Evolutionary conservation across 176 grass and related monocot genomes (phyloP), one percentile per base, ranked within the genome.

Genomic region (Eleusine coracana): DNA sequence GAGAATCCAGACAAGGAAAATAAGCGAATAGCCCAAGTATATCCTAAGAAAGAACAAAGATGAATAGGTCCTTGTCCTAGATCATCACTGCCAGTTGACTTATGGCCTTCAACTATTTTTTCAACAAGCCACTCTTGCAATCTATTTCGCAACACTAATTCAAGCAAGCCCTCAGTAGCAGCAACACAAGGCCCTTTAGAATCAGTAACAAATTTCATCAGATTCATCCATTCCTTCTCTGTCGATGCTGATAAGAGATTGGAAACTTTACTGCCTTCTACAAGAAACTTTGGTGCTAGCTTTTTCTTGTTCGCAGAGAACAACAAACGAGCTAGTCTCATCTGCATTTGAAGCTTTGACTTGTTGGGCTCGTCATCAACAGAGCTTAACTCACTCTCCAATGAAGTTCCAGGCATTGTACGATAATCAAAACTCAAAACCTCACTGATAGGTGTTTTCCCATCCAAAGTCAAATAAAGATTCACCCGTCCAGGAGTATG

Each of bases 81-180:
- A 83, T 85, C 76, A 71, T 99, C 96, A 74, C 55, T 73, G 38
- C 77, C 85, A 31, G 93, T 93, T 78, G 89, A 79, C 82, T 86
- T 93, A 61, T 88, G 80, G 59, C 96, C 96, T 91, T 93, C 90
- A 73, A 80, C 75, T 71, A 96, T 23, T 60, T 90, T 99, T 88
- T 92, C 89, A 71, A 94, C 45, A 94, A 99, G 90, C 96, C 96
- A 99, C 49, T 99, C 96, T 87, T 96, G 93, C 34, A 99, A 89
- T 54, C 85, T 99, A 89, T 88, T 96, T 73, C 79, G 92, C 78
- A 99, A 71, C 27, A 96, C 23, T 79, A 99, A 79, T 77, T 99
- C 90, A 90, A 99, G 81, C 76, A 99, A 93, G 29, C 85, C 83
- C 52, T 96, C 85, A 29, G 34, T 74, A 66, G 74, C 64, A 70